Base-by-base conservation (phyloP, 768 basidiomycete species). In the Boletus subcaerulescens region DNA sequence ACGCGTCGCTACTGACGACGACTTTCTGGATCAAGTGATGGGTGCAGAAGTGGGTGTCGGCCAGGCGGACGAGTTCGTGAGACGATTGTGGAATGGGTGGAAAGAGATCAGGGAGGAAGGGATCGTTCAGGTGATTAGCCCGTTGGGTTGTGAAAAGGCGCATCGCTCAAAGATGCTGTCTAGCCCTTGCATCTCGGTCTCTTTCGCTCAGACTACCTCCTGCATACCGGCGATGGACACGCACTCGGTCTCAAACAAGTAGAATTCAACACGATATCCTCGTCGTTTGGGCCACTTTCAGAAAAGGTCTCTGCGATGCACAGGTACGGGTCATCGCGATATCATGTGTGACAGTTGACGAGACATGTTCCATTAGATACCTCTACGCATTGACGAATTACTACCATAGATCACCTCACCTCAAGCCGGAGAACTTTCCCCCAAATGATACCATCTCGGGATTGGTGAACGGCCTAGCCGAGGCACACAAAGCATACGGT, bases 261-360 rank as follows among this genome's bases (percentile, higher is more conserved):
- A 40, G 96, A 99, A 69, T 97, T 98, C 74, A 99, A 99, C 67
- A 97, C 96, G 10, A 95, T 98, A 58, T 92, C 94, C 3, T 83
- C 87, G 0, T 94, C 93, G 1, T 96, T 98, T 68, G 96, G 93
- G 0, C 65, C 85, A 1, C 76, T 98, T 14, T 90, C 90, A 0
- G 77, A 89, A 58, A 78, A 76, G 36, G 75, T 79, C 11, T 77
- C 87, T 4, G 81, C 83, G 22, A 69, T 98, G 66, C 96, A 98
- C 71, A 78, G 85, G 92, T 93, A 89, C 90, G 60, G 46, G 74
- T 50, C 14, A 5, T 18, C 6, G 4, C 26, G 15, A 32, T 24
- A 18, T 36, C 29, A 12, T 9, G 4, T 13, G 7, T 31, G 10
- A 20, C 14, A 11, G 4, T 33, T 47, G 20, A 54, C 26, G 9